Percentiles rank a stretch among this genome's conserved stretches.
Evolutionary conservation across 2,329 filamentous ascomycete species (phyloP).

Genomic region (Metarhizium rileyi): DNA sequence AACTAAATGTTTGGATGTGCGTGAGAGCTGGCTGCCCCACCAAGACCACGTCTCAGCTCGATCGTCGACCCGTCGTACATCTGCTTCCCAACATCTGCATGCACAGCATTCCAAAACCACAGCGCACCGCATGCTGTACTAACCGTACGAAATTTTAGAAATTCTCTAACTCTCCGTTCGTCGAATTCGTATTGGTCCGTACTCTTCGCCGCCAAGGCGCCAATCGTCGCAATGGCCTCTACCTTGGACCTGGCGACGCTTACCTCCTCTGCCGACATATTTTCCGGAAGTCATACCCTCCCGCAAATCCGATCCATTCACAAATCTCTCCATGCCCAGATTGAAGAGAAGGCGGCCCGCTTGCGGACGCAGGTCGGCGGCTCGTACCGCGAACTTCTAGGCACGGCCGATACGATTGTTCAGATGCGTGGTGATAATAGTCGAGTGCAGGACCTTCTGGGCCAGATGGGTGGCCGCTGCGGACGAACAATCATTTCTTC

Average conservation of each 20-base stretch:
- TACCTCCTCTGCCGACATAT: slow-evolving; percentile 43
- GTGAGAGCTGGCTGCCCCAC: slow-evolving; percentile 3
- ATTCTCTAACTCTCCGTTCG: slow-evolving; percentile 1
- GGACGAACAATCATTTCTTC: slow-evolving; percentile 60
- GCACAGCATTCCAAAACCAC: not conserved
- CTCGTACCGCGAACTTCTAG: slow-evolving; percentile 79
- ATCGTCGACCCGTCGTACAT: not conserved
- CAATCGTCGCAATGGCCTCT: slow-evolving; percentile 24
- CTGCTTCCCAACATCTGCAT: not conserved
- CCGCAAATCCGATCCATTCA: slow-evolving; percentile 56
- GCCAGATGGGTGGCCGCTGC: slow-evolving; percentile 65
- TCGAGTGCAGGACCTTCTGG: slow-evolving; percentile 60
- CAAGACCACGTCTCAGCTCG: not conserved
- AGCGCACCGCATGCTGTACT: not conserved
- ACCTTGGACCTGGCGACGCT: slow-evolving; percentile 36
- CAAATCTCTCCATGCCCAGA: slow-evolving; percentile 45
- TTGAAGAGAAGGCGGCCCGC: slow-evolving; percentile 53
- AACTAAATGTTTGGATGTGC: not conserved
- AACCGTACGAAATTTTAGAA: not conserved
- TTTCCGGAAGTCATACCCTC: slow-evolving; percentile 45
- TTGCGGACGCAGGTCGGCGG: slow-evolving; percentile 55
- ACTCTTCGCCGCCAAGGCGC: not conserved
- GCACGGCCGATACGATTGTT: slow-evolving; percentile 89
- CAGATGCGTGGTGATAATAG: slow-evolving; percentile 76
- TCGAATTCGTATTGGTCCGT: not conserved